phyloP scores from a whole-genome alignment of 2,329 filamentous ascomycete species.

The Diaporthe amygdali region DNA sequence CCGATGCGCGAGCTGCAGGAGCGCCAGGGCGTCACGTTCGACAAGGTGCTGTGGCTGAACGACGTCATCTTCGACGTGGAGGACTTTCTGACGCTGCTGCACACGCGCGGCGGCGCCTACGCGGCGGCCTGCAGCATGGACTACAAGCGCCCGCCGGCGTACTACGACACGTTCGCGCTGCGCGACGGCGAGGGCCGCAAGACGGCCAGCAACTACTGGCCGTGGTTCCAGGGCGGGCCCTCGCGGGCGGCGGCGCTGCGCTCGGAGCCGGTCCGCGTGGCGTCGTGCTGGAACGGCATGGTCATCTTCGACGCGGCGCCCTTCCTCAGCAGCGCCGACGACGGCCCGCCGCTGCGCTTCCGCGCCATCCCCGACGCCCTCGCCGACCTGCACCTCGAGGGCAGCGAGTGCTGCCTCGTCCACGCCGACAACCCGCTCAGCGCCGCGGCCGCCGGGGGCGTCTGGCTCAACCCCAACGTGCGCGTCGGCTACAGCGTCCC shows the following conservation, averaged over 20 bases:
- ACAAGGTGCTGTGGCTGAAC: slow-evolving; percentile 64
- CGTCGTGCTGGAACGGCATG: slow-evolving; percentile 75
- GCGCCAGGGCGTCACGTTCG: slow-evolving; percentile 54
- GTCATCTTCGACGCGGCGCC: slow-evolving; percentile 50
- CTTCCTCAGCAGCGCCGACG: no score
- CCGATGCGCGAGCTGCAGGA: slow-evolving; percentile 57
- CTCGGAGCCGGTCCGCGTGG: slow-evolving; percentile 60
- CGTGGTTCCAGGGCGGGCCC: slow-evolving; percentile 57
- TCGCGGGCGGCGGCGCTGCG: slow-evolving; percentile 52
- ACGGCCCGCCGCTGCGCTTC: slow-evolving; percentile 55
- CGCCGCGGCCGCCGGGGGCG: slow-evolving; percentile 48
- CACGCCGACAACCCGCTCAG: slow-evolving; percentile 72
- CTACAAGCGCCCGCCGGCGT: slow-evolving; percentile 56
- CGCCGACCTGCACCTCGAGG: slow-evolving; percentile 68
- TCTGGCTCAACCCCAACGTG: slow-evolving; percentile 73
- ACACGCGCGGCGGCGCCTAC: slow-evolving; percentile 59
- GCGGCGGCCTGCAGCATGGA: slow-evolving; percentile 67
- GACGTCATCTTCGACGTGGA: slow-evolving; percentile 63
- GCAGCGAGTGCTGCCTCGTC: slow-evolving; percentile 80
- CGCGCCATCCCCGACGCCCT: slow-evolving; percentile 69
- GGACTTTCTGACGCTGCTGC: slow-evolving; percentile 58
- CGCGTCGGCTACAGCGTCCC: slow-evolving; percentile 66
- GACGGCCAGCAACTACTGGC: slow-evolving; percentile 59
- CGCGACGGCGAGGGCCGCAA: slow-evolving; percentile 60
- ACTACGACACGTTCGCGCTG: slow-evolving; percentile 68